Base-by-base conservation (phyloP, 23 red algal genomes). In the Gracilaria vermiculophylla region DNA sequence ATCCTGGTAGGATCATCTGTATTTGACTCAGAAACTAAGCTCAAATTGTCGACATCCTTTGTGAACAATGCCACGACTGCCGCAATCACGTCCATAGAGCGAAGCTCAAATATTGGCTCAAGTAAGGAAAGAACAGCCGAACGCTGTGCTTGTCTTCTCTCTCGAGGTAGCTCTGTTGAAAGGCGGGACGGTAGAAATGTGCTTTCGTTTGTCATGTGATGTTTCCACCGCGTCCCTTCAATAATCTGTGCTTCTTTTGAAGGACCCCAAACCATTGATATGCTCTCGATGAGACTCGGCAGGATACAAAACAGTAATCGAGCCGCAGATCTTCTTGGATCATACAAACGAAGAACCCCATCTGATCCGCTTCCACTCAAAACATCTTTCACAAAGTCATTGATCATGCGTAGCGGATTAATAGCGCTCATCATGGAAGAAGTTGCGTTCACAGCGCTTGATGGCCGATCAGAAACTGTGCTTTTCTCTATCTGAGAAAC, bases 311-410 rank as follows among this genome's bases (percentile, higher is more conserved):
- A 81, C 25, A 91, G 52, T 56, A 75, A 32, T n/a, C 87, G 73
- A 24, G 87, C 87, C 0, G 53, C 87, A 23, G 54, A 67, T 52
- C 87, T 47, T 43, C 87, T 74, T 40, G 87, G 87, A 60, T 91
- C 87, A 53, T 69, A 66, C 62, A 91, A 41, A 29, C 64, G 75
- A 52, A 51, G 58, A 40, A 45, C 12, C 27, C 75, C 87, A 66
- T 91, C 87, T 25, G 87, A 81, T 21, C 75, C 76, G 44, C 64
- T 73, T 49, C 87, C 87, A 42, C 58, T 80, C 21, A 91, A 47
- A 14, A 91, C 76, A 80, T 91, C 87, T 56, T 91, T 91, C 87
- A 91, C 87, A 37, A 91, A 91, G 41, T 91, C 87, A 57, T 91
- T 91, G 62, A 91, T 81, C 87, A 91, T 91, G 39, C 87, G 57